A percentile compares a stretch with the other conserved stretches of the same genome.
phyloP scores from a whole-genome alignment of 2,329 filamentous ascomycete species.

The Proliferodiscus dingleyae region DNA sequence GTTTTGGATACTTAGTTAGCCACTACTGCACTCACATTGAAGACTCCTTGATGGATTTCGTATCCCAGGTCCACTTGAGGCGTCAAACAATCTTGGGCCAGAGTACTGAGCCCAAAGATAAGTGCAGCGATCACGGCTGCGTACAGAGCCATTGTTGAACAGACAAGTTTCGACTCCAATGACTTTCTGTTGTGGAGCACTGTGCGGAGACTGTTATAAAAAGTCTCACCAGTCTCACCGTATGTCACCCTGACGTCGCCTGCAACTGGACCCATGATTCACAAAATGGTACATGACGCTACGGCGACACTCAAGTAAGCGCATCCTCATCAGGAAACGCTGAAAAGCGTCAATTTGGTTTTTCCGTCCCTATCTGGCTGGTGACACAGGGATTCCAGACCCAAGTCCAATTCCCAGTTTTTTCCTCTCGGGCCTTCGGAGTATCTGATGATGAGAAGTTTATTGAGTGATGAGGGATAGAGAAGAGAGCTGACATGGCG shows the following conservation, averaged over 20 bases:
- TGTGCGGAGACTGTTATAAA: background rate
- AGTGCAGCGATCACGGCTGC: background rate
- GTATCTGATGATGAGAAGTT: background rate
- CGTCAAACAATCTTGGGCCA: background rate
- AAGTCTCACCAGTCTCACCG: background rate
- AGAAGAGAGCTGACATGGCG: too few species aligned
- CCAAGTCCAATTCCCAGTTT: background rate
- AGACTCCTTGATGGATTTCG: conserved; percentile 43
- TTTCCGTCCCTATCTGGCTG: background rate
- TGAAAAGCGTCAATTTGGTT: background rate
- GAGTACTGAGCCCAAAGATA: background rate
- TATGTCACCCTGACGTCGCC: background rate
- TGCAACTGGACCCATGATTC: background rate
- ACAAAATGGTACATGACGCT: background rate
- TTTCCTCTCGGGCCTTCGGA: background rate
- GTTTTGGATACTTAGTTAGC: conserved; percentile 10
- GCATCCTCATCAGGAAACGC: background rate
- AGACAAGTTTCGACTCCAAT: background rate
- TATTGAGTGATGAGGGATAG: background rate
- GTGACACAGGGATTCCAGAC: background rate
- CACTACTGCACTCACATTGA: conserved; percentile 38
- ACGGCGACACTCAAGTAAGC: background rate
- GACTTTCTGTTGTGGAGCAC: background rate
- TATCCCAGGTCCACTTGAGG: conserved; percentile 47
- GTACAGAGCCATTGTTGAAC: background rate